Evolutionary conservation across 805 yeast species (phyloP).

Genomic region (Wickerhamomyces rabaulensis): DNA sequence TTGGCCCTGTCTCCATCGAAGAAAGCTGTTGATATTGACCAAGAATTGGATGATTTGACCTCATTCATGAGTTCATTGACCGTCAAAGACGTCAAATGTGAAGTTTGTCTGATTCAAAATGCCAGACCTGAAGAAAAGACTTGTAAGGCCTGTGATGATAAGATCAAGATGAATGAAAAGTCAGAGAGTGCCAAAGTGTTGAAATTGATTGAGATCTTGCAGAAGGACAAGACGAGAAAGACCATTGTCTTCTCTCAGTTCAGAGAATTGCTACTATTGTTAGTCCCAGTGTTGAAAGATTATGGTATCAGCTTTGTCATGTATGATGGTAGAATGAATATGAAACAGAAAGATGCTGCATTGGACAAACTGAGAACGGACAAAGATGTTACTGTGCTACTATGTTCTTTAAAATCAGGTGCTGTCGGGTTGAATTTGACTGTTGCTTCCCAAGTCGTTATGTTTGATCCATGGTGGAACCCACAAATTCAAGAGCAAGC

Average conservation of each 20-base stretch:
- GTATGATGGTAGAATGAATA: slow-evolving; percentile 32
- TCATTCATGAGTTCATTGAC: slow-evolving; percentile 18
- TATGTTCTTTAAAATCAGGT: slow-evolving; percentile 82
- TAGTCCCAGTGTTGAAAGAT: slow-evolving; percentile 25
- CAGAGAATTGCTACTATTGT: slow-evolving; percentile 28
- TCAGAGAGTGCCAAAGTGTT: slow-evolving; percentile 30
- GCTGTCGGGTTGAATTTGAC: slow-evolving; percentile 89
- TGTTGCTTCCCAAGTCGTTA: slow-evolving; percentile 71
- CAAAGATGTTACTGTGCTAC: slow-evolving; percentile 34
- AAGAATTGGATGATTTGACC: slow-evolving; percentile 18
- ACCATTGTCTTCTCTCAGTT: slow-evolving; percentile 37
- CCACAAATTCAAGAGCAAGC: slow-evolving; percentile 89
- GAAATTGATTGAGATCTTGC: slow-evolving; percentile 29
- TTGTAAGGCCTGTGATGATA: slow-evolving; percentile 13
- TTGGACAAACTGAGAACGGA: slow-evolving; percentile 27
- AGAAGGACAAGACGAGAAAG: slow-evolving; percentile 16
- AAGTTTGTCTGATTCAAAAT: slow-evolving; percentile 15
- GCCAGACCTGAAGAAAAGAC: slow-evolving; percentile 9
- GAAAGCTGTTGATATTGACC: slow-evolving; percentile 7
- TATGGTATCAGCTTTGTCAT: slow-evolving; percentile 27
- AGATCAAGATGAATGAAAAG: slow-evolving; percentile 12
- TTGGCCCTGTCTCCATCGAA: slow-evolving; percentile 7
- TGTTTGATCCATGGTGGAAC: slow-evolving; percentile 98
- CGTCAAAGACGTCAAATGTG: slow-evolving; percentile 21
- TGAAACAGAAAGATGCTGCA: slow-evolving; percentile 25